Evolutionary conservation across 2,329 filamentous ascomycete species (phyloP).

Genomic region (Botrytis hyacinthi): DNA sequence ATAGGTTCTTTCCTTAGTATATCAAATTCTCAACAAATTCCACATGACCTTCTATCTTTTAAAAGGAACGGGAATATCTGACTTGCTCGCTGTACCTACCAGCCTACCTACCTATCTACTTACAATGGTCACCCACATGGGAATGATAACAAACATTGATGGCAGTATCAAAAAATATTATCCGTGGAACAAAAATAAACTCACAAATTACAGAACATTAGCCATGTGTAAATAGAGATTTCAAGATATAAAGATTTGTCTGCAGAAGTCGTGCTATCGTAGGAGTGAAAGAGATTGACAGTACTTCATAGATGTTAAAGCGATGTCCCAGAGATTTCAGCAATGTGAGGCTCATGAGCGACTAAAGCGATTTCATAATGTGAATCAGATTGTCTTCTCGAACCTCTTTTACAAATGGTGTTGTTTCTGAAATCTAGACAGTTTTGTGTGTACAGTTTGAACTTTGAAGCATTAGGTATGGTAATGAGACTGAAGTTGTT

Average conservation of each 20-base stretch:
- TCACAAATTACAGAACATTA: background rate
- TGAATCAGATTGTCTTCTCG: rapidly evolving
- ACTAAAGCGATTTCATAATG: background rate
- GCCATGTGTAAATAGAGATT: background rate
- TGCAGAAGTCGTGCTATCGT: background rate
- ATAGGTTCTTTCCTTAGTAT: background rate
- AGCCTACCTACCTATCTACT: too few species aligned
- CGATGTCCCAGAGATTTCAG: background rate
- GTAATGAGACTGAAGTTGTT: background rate
- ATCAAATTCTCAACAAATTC: background rate
- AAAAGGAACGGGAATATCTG: background rate
- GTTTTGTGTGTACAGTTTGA: background rate
- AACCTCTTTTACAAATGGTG: background rate
- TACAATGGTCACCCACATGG: background rate
- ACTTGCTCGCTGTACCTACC: background rate
- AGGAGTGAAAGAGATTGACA: background rate
- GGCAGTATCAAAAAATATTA: background rate
- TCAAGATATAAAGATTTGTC: background rate
- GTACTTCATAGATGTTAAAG: background rate
- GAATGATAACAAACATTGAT: background rate
- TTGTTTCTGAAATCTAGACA: background rate
- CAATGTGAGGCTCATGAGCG: background rate
- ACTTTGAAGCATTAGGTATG: background rate
- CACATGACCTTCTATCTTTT: background rate
- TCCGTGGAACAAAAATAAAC: background rate